Evolutionary conservation across 345 rosid genomes (phyloP).

Genomic region (Hypericum androsaemum): DNA sequence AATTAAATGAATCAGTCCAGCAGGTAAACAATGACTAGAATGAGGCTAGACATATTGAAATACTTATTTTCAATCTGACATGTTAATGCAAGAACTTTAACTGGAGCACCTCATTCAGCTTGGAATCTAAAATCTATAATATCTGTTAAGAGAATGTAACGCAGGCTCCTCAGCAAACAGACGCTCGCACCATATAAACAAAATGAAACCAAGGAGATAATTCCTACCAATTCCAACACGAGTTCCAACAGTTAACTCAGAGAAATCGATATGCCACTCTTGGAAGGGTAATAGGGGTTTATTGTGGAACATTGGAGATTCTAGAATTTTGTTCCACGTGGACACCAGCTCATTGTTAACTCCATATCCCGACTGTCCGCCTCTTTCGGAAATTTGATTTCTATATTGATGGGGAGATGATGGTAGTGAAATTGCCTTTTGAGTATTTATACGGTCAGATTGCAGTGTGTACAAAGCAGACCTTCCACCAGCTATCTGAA

Average conservation of each 20-base stretch:
- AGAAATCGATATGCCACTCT: slow-evolving; percentile 95
- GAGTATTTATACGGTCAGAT: slow-evolving; percentile 52
- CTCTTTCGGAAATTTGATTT: slow-evolving; percentile 47
- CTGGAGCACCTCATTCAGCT: too few relatives aligned
- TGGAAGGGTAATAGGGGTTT: slow-evolving; percentile 66
- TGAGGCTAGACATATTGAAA: too few relatives aligned
- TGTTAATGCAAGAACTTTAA: too few relatives aligned
- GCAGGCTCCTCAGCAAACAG: too few relatives aligned
- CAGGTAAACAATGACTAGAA: too few relatives aligned
- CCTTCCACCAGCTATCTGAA: slow-evolving; percentile 58
- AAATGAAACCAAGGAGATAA: neutral
- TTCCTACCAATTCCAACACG: slow-evolving; percentile 94
- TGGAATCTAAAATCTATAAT: too few relatives aligned
- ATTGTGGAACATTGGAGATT: slow-evolving; percentile 68
- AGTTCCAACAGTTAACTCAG: slow-evolving; percentile 82
- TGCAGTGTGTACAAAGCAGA: slow-evolving; percentile 47
- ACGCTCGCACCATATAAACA: neutral
- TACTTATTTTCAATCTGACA: too few relatives aligned
- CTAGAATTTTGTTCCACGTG: slow-evolving; percentile 79
- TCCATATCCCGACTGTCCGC: slow-evolving; percentile 33
- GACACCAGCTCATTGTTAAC: slow-evolving; percentile 39
- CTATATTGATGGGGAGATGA: slow-evolving; percentile 81
- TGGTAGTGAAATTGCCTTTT: slow-evolving; percentile 86
- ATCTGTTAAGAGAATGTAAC: too few relatives aligned
- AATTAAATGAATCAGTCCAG: too few relatives aligned